These are phyloP conservation scores for Pythium folliculosum DNA, from an alignment of 352 stramenopile genomes.

Conservation along the genomic window DNA sequence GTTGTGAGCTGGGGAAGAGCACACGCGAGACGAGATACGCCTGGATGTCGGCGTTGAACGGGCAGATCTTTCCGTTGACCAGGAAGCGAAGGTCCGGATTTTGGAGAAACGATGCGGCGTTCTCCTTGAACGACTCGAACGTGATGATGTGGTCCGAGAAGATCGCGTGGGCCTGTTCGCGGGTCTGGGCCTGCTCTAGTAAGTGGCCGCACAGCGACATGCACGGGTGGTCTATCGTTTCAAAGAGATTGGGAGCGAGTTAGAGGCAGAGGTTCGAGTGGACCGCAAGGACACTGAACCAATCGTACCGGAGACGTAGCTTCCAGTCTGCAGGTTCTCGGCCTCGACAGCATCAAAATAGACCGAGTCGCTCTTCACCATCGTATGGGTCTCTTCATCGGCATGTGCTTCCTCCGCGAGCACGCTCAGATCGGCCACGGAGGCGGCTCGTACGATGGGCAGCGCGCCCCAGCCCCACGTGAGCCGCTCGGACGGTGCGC, in stretches of 20 bases:
- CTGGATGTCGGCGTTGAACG: slow-evolving; percentile 62
- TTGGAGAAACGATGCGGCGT: slow-evolving; percentile 42
- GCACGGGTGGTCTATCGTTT: slow-evolving; percentile 42
- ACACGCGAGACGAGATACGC: slow-evolving; percentile 64
- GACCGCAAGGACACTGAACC: background rate
- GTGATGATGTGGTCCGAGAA: slow-evolving; percentile 73
- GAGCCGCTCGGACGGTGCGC: slow-evolving; percentile 36
- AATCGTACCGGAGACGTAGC: slow-evolving; percentile 22
- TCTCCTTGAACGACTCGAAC: slow-evolving; percentile 59
- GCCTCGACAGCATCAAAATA: slow-evolving; percentile 82
- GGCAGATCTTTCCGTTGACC: slow-evolving; percentile 57
- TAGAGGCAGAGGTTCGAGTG: background rate
- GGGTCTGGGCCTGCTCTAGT: slow-evolving; percentile 38
- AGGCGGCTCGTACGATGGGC: slow-evolving; percentile 36
- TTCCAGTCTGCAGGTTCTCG: slow-evolving; percentile 27
- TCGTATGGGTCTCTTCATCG: slow-evolving; percentile 37
- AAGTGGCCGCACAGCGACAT: slow-evolving; percentile 81
- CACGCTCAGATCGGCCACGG: slow-evolving; percentile 18
- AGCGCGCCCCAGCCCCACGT: slow-evolving; percentile 59
- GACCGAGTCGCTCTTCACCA: slow-evolving; percentile 71
- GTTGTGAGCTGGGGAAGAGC: slow-evolving; percentile 64
- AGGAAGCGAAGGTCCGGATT: slow-evolving; percentile 64
- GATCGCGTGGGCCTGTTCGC: slow-evolving; percentile 51
- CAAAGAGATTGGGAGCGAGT: background rate
- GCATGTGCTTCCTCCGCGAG: slow-evolving; percentile 20